Evolutionary conservation across 805 yeast genomes (phyloP).

Genomic region (Teunomyces lycoperdinae): DNA sequence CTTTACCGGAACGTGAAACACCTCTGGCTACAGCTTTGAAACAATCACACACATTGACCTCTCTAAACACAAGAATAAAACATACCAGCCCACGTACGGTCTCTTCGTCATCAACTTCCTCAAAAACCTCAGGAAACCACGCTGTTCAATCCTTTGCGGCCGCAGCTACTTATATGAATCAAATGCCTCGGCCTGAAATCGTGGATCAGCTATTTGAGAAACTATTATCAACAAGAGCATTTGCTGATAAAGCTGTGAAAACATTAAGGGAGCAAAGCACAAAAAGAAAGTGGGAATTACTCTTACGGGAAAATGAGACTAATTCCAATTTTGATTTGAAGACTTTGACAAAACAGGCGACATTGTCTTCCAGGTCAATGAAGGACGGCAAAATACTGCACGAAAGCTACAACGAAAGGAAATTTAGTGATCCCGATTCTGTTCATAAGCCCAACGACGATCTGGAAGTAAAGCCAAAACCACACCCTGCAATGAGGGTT

Average conservation of each 20-base stretch:
- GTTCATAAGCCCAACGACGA: not conserved
- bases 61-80: not conserved
- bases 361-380: not conserved
- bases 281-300: constrained; percentile 42
- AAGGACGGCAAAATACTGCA: not conserved
- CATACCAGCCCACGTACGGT: not conserved
- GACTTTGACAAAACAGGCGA: constrained; percentile 15
- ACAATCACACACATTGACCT: not conserved
- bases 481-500: constrained; percentile 9
- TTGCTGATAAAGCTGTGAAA: constrained; percentile 32
- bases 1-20: constrained; percentile 2
- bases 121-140: constrained; percentile 9
- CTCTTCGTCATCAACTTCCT: constrained; percentile 2
- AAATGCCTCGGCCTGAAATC: constrained; percentile 33
- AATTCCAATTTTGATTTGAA: constrained; percentile 36
- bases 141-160: constrained; percentile 33
- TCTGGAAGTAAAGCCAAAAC: constrained; percentile 5
- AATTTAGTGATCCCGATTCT: not conserved
- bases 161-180: constrained; percentile 29
- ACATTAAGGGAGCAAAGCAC: constrained; percentile 31
- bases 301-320: constrained; percentile 39
- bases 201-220: constrained; percentile 41
- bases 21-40: not conserved
- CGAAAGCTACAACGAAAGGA: not conserved
- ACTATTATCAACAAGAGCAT: constrained; percentile 35